Conservation (phyloP, 1,139 yeast species). For the Arxiozyma slooffiae region DNA sequence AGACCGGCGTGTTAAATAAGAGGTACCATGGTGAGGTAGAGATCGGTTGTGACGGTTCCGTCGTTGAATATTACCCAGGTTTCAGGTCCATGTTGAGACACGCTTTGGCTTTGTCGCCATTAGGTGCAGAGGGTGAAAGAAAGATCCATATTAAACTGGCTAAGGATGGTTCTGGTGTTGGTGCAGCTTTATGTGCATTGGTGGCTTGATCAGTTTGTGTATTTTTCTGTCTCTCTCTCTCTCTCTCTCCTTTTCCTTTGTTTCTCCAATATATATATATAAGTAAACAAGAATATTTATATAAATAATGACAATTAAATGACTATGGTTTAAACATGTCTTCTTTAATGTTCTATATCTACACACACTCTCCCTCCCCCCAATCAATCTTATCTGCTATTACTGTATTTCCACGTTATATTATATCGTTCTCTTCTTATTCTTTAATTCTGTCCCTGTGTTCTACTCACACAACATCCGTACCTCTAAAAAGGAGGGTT, state of each 20-base stretch:
- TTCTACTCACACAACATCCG: too few species aligned
- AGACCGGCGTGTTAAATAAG: slow-evolving; percentile 45
- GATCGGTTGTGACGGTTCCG: slow-evolving; percentile 92
- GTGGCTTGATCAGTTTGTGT: slow-evolving; percentile 18
- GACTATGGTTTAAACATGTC: too few species aligned
- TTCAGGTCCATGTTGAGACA: slow-evolving; percentile 69
- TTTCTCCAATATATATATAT: background rate
- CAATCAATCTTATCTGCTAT: too few species aligned
- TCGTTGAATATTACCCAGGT: slow-evolving; percentile 85
- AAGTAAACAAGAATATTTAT: too few species aligned
- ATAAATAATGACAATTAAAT: background rate
- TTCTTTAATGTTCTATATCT: too few species aligned
- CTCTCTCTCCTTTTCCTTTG: background rate
- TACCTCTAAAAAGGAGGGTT: too few species aligned
- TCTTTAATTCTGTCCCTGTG: too few species aligned
- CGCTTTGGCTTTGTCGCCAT: slow-evolving; percentile 59
- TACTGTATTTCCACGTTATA: too few species aligned
- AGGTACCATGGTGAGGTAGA: slow-evolving; percentile 64
- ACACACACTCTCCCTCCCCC: too few species aligned
- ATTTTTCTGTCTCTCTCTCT: background rate
- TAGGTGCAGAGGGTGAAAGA: slow-evolving; percentile 63
- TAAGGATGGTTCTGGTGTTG: slow-evolving; percentile 92
- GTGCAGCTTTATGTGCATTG: slow-evolving; percentile 85
- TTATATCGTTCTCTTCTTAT: too few species aligned
- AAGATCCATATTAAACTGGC: slow-evolving; percentile 69